Base-by-base conservation (phyloP, 192 early-diverging fungal genomes). In the Coemansia sp. region DNA sequence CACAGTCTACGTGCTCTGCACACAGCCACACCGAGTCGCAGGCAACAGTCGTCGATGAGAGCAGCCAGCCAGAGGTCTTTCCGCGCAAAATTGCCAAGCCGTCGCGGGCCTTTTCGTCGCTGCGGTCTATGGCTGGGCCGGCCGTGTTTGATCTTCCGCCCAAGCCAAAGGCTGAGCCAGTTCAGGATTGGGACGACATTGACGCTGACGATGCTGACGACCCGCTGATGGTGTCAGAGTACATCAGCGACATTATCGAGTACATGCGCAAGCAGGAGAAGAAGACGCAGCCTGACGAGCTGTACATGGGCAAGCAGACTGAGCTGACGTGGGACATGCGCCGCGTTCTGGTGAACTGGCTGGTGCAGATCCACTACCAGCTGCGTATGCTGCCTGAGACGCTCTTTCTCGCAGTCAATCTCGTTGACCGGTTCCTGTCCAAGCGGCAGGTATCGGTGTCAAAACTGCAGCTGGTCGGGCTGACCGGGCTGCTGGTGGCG, bases 341-440 rank as follows among this genome's bases (percentile, higher is more conserved):
- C 56, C 74, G 79, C 49, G 87, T 97, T 25, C 75, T 99, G n/a
- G 81, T 97, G 27, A 93, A 98, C 73, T 99, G 97, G 97, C 80
- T 99, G 1, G 83, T 95, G 44, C 92, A 98, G 67, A 88, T 94
- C 21, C 94, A 98, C 76, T 73, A 85, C 72, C 88, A 93, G 67
- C 92, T 99, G 75, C 87, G 87, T 31, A 81, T 98, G 54, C 81
- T 96, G 14, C 92, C 94, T 22, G 97, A 99, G 77, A 98, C 97
- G 6, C 82, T 99, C 10, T 99, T 89, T 64, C 67, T 98, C 55
- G 80, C 94, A 7, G 87, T 97, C 55, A 99, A 99, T 73, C 83
- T 98, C 31, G 84, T 99, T 35, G 97, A 99, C 67, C 90, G 97
- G 6, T 97, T 98, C 71, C 83, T 99, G 19, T 92, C 92, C 21